Evolutionary conservation across 2,329 filamentous ascomycete species (phyloP), one percentile per base, ranked within the genome.

Genomic region (Phialophora tarda): DNA sequence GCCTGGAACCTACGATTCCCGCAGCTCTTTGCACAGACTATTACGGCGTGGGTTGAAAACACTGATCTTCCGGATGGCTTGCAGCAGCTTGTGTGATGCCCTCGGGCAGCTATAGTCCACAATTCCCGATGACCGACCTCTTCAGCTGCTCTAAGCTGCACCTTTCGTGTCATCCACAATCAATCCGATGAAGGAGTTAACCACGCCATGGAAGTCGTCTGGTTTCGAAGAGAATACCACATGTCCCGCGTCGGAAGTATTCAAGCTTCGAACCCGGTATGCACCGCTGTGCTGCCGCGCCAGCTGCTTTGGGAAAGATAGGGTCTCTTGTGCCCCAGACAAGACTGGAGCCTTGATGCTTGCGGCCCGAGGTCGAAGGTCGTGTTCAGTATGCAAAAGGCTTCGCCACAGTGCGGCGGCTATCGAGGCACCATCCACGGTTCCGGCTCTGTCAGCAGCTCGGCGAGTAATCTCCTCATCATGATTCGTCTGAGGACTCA

Each of bases 401-500:
- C 58, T 60, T 44, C 58, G 58, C 58, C 58, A 60, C 11, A 60
- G n/a, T 1, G 58, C n/a, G 10, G 58, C 58, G 12, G 41, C 58
- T 30, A 32, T 34, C 3, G 41, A 50, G 3, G 58, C 58, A 17
- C 58, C 58, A 12, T 50, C 58, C 8, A 12, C 58, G 11, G 41
- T 60, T 32, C 58, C 44, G 17, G 58, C 58, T 24, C 38, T 51
- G 14, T 38, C 41, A 17, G 41, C 44, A n/a, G 30, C 58, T 38
- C 58, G 41, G 38, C 41, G 24, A 41, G 58, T 60, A 34, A 60
- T 51, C 6, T 60, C 58, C 28, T 60, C 24, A n/a, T 60, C 58
- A 51, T 50, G 58, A 51, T 12, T 50, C 12, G 58, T 60, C 44
- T 60, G 58, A 60, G 58, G 58, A 24, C 58, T 60, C 58, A 60